These are phyloP conservation scores for Helianthus annuus DNA, from an alignment of 129 eudicot genomes.

Conservation along the genomic window HanXRQr2.0-SUNRISE NC_035433.2:86146369-86146868, in stretches of 20 bases:
- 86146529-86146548: constrained; percentile 19
- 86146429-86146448: neutral
- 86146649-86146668: constrained; percentile 1
- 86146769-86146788: constrained; percentile 45
- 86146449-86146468: neutral
- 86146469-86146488: constrained; percentile 15
- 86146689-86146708: constrained; percentile 13
- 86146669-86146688: neutral
- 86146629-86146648: neutral
- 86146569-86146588: constrained; percentile 14
- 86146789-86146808: constrained; percentile 47
- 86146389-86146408: too few species aligned
- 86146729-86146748: constrained; percentile 47
- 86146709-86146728: constrained; percentile 37
- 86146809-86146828: constrained; percentile 44
- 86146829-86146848: constrained; percentile 40
- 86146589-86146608: constrained; percentile 10
- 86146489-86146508: constrained; percentile 9
- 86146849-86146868: constrained; percentile 49
- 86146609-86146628: constrained; percentile 29
- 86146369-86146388: too few species aligned
- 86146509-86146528: constrained; percentile 21
- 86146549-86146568: neutral
- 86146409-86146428: too few species aligned
- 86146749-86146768: constrained; percentile 45